Evolutionary conservation across 2,329 filamentous ascomycete genomes (phyloP).

Genomic region (Fusarium compactum): DNA sequence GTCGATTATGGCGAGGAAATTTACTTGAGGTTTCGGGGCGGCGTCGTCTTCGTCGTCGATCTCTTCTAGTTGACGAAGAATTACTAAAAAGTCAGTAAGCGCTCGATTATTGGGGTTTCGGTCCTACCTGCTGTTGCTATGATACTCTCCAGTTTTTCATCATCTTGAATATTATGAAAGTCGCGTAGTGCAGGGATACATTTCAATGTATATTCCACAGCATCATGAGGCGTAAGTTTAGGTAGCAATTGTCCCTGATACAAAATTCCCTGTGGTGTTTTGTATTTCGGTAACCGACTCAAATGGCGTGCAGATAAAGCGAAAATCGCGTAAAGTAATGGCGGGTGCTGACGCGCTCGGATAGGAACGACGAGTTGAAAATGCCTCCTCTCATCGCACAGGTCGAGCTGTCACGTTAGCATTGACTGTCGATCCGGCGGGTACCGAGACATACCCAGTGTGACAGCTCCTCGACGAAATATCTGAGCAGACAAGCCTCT

Average conservation of each 20-base stretch:
- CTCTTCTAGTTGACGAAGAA: constrained; percentile 56
- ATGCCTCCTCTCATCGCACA: constrained; percentile 56
- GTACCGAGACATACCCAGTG: constrained; percentile 50
- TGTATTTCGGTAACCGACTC: constrained; percentile 55
- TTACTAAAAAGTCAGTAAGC: constrained; percentile 46
- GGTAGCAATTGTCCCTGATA: constrained; percentile 55
- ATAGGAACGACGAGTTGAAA: constrained; percentile 56
- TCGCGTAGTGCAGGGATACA: constrained; percentile 56
- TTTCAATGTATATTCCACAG: constrained; percentile 56
- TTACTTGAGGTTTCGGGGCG: constrained; percentile 48
- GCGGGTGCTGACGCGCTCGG: constrained; percentile 52
- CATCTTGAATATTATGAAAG: constrained; percentile 54
- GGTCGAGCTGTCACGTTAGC: constrained; percentile 52
- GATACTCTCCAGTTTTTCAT: constrained; percentile 56
- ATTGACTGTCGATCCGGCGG: neutral
- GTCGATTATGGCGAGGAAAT: constrained; percentile 57
- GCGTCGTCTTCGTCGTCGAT: constrained; percentile 55
- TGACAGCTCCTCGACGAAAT: constrained; percentile 56
- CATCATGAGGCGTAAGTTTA: constrained; percentile 53
- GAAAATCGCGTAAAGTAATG: constrained; percentile 57
- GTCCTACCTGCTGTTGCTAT: constrained; percentile 50
- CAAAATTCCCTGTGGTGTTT: constrained; percentile 51
- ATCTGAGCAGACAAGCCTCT: constrained; percentile 55
- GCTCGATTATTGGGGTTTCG: too few species aligned
- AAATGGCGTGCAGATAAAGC: constrained; percentile 56